A percentile compares a stretch with the other conserved stretches of the same genome.
These are phyloP conservation scores for Pisolithus microcarpus DNA, from an alignment of 768 basidiomycete species.

Conservation along the genomic window DNA sequence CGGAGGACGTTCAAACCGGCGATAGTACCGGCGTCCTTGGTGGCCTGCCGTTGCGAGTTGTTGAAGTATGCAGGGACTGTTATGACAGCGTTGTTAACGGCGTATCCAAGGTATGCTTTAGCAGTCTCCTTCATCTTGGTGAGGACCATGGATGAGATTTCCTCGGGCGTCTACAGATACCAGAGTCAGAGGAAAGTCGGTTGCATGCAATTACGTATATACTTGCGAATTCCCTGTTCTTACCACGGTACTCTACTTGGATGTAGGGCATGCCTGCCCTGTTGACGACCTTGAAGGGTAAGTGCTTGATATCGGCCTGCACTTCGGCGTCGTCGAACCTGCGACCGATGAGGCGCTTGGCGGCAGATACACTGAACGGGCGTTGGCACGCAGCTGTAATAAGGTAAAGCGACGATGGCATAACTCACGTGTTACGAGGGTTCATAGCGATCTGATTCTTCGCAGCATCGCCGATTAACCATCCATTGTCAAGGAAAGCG, in stretches of 20 bases:
- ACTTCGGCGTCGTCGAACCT: neutral
- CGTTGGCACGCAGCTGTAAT: neutral
- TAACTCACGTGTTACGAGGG: neutral
- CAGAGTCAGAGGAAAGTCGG: conserved; percentile 47
- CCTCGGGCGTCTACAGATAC: conserved; percentile 62
- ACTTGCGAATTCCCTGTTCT: neutral
- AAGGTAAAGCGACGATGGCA: neutral
- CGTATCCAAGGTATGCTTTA: conserved; percentile 57
- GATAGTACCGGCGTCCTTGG: conserved; percentile 41
- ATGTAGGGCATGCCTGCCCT: neutral
- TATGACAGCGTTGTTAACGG: conserved; percentile 63
- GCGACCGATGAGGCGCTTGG: neutral
- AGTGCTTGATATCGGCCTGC: neutral
- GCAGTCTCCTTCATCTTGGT: conserved; percentile 31
- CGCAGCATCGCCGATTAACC: neutral
- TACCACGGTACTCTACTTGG: neutral
- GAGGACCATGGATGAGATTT: neutral
- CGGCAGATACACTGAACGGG: too few species aligned
- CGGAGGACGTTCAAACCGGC: conserved; percentile 40
- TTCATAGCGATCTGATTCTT: neutral
- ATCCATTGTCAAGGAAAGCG: neutral
- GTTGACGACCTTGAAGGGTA: neutral
- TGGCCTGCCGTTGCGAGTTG: conserved; percentile 41
- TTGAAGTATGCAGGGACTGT: conserved; percentile 80
- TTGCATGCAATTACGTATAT: neutral